These are phyloP conservation scores for Pseudonitzschia delicatissima DNA, from an alignment of 108 stramenopile species.

Conservation along the genomic window DNA sequence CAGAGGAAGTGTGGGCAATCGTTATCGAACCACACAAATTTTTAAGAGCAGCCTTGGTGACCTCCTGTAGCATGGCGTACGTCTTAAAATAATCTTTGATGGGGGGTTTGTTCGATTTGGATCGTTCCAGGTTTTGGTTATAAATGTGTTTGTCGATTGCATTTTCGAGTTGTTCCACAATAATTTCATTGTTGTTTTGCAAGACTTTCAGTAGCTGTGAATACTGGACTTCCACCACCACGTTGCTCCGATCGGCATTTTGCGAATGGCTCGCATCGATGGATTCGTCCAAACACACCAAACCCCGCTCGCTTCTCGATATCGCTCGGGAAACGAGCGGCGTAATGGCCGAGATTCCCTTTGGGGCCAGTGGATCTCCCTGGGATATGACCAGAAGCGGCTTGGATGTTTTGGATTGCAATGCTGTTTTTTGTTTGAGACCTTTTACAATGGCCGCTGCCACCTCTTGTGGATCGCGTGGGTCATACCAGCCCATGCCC, in stretches of 20 bases:
- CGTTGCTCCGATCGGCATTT: constrained; percentile 20
- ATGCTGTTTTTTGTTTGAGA: too few relatives aligned
- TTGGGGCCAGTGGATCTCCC: constrained; percentile 10
- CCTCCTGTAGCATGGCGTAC: constrained; percentile 49
- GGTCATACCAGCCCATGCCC: constrained; percentile 21
- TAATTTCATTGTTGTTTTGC: neutral
- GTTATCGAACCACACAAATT: constrained; percentile 32
- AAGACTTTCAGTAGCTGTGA: neutral
- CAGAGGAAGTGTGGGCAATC: constrained; percentile 37
- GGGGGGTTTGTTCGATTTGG: constrained; percentile 9
- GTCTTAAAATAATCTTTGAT: constrained; percentile 27
- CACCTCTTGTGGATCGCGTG: constrained; percentile 10
- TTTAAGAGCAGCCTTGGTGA: constrained; percentile 38
- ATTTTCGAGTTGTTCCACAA: constrained; percentile 7
- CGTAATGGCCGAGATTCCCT: constrained; percentile 22
- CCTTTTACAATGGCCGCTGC: too few relatives aligned
- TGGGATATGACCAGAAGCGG: constrained; percentile 6
- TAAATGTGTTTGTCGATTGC: constrained; percentile 30
- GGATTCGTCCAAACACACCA: neutral
- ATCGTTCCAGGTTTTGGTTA: constrained; percentile 28
- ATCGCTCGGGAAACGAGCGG: neutral
- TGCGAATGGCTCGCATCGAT: constrained; percentile 12
- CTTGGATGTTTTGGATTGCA: too few relatives aligned
- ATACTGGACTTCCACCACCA: constrained; percentile 11
- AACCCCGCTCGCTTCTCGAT: neutral